Percentiles rank a stretch among this genome's conserved stretches.
These are phyloP conservation scores for Eudorina sp. DNA, from an alignment of 139 green algal genomes.

Conservation along the genomic window DNA sequence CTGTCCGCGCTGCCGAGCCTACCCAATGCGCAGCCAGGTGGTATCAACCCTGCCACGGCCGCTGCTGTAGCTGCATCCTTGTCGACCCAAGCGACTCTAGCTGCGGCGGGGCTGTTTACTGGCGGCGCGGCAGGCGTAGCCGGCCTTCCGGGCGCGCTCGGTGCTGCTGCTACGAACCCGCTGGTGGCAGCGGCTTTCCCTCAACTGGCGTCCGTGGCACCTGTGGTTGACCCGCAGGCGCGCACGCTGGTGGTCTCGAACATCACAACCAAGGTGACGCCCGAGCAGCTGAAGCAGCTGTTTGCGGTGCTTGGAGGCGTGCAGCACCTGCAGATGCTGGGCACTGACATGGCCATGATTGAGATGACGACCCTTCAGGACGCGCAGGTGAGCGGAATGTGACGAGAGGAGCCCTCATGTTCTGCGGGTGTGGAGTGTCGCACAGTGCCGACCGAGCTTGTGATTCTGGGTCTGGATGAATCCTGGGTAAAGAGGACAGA, in stretches of 20 bases:
- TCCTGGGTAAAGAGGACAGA: too few relatives aligned
- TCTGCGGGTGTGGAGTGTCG: too few relatives aligned
- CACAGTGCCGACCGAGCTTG: too few relatives aligned
- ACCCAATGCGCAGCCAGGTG: conserved; percentile 38
- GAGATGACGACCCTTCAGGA: conserved; percentile 33
- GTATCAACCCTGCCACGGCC: conserved; percentile 40
- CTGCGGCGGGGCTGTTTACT: neutral
- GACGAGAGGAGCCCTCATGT: too few relatives aligned
- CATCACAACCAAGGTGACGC: conserved; percentile 47
- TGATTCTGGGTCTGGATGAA: too few relatives aligned
- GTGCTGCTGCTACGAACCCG: conserved; percentile 7
- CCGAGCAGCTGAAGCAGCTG: conserved; percentile 52
- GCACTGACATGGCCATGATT: conserved; percentile 39
- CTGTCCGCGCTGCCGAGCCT: neutral
- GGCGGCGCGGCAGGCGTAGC: neutral
- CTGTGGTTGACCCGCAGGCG: conserved; percentile 35
- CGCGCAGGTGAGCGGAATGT: conserved; percentile 37
- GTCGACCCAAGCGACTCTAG: conserved; percentile 31
- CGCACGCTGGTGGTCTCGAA: conserved; percentile 50
- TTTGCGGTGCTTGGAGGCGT: conserved; percentile 49
- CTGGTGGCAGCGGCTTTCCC: conserved; percentile 28
- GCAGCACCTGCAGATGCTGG: conserved; percentile 41
- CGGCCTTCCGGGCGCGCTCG: neutral
- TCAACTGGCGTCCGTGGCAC: neutral
- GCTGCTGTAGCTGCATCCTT: conserved; percentile 40